Base-by-base conservation (phyloP, 805 yeast species). In the Grigorovia humatica region DNA sequence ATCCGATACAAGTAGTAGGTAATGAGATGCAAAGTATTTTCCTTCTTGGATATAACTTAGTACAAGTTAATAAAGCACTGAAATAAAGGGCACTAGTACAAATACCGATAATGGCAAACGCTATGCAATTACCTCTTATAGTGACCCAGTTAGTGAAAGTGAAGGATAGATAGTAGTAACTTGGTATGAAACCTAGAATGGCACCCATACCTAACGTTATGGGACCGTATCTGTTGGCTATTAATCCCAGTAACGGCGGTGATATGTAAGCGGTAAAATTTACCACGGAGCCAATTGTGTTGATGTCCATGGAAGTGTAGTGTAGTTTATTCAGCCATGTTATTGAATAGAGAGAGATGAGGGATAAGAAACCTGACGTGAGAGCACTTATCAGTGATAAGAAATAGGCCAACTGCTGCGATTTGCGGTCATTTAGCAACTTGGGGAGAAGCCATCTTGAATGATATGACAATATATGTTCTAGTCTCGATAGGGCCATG, bases 1-100 rank as follows among this genome's bases (percentile, higher is more conserved):
- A 61, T 1, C 98, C 99, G 66, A 85, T 90, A 55, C 84, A 84
- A 0, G 95, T 79, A 2, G 91, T 90, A 0, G 99, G 99, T 46
- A 85, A 76, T 50, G 95, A 84, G 45, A 91, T 88, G 35, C 96
- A 85, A 51, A 91, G 67, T 1, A 95, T 84, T 53, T 88, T 86
- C 47, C 75, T 74, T 43, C 79, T 72, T 0, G 95, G 95, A 61
- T 81, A 86, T n/a, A 89, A 77, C 59, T 85, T 82, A 2, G 96
- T 95, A 69, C 96, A 88, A 1, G 95, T 85, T 32, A 85, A 67
- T 55, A 85, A 69, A 46, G 87, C 78, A 55, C 85, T 77, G 61
- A 85, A 85, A 67, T 82, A 85, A 43, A 85, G 70, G 8, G 88
- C 73, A 8, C 88, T 81, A 0, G 93, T 85, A 12, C 88, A 88